Base-by-base conservation (phyloP, 176 grass and related monocot genomes). In the Poa annua region DNA sequence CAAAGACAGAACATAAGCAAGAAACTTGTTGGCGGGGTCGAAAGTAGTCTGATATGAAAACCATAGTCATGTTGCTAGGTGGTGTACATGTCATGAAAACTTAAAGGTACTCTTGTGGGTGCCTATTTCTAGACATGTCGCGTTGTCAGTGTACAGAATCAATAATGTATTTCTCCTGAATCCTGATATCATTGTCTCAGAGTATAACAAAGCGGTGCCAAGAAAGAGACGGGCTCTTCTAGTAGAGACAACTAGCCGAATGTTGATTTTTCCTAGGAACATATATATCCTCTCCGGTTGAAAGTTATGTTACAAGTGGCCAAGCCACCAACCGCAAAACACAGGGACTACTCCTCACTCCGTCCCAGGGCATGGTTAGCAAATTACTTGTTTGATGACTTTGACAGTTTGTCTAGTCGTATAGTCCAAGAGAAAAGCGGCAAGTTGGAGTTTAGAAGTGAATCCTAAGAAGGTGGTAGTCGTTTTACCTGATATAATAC, bases 1-100 rank as follows among this genome's bases (percentile, higher is more conserved):
- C 44, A 66, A 77, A 89, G 17, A 65, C 1, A 85, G 67, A 76
- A 77, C 16, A 26, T 11, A 61, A 21, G 29, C 79, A 26, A 67
- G 6, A 38, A 15, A 24, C 0, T 24, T 78, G 44, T 1, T 10
- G 22, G 14, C 8, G 4, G 17, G 15, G n/a, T 4, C 19, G 39
- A 78, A 66, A 79, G 45, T 24, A 26, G 53, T 16, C 52, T 83
- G 14, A 50, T 13, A 8, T 53, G 3, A 54, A 56, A 54, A 81
- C 19, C 1, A 20, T 25, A 68, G 33, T 48, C 38, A 34, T n/a
- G 19, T 15, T 74, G 20, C 51, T 48, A 19, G 20, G 49, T 38
- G 19, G 19, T 52, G 9, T 19, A 36, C 45, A 87, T 38, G 4
- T 50, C 67, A 70, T 19, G 25, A 2, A 49, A 42, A 42, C 8